These are phyloP conservation scores for Fraxinus quadrangulata DNA, from an alignment of 257 asterid genomes.

Conservation along the genomic window DNA sequence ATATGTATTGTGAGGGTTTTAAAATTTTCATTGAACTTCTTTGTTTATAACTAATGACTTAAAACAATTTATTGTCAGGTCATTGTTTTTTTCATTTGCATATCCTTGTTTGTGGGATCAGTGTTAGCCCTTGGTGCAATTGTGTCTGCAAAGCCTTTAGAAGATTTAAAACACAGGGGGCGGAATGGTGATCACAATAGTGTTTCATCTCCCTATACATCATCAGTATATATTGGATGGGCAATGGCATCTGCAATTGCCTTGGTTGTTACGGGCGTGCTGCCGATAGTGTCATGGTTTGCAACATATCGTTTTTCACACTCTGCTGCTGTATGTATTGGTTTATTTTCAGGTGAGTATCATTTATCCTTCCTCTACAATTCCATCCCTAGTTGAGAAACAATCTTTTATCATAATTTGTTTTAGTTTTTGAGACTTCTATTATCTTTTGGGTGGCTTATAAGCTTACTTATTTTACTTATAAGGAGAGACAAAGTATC, in stretches of 20 bases:
- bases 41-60: slow-evolving; percentile 16
- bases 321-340: slow-evolving; percentile 87
- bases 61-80: slow-evolving; percentile 53
- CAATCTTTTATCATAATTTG: slow-evolving; percentile 3
- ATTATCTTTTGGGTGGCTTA: not conserved
- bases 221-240: slow-evolving; percentile 92
- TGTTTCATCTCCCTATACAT: slow-evolving; percentile 88
- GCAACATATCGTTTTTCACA: slow-evolving; percentile 90
- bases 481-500: not conserved
- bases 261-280: slow-evolving; percentile 75
- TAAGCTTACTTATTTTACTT: not conserved
- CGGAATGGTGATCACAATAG: slow-evolving; percentile 64
- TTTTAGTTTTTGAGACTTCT: slow-evolving; percentile 10
- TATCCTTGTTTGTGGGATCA: slow-evolving; percentile 80
- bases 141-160: slow-evolving; percentile 94
- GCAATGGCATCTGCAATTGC: slow-evolving; percentile 93
- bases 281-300: slow-evolving; percentile 96
- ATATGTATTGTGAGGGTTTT: not conserved
- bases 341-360: slow-evolving; percentile 76
- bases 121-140: slow-evolving; percentile 91
- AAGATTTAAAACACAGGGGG: slow-evolving; percentile 79
- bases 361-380: slow-evolving; percentile 12
- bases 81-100: slow-evolving; percentile 64
- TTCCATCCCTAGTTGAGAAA: slow-evolving; percentile 17
- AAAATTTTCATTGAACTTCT: slow-evolving; percentile 20